These are phyloP conservation scores for Erodium moschatum DNA, from an alignment of 441 rosid genomes.

Conservation along the genomic window DNA sequence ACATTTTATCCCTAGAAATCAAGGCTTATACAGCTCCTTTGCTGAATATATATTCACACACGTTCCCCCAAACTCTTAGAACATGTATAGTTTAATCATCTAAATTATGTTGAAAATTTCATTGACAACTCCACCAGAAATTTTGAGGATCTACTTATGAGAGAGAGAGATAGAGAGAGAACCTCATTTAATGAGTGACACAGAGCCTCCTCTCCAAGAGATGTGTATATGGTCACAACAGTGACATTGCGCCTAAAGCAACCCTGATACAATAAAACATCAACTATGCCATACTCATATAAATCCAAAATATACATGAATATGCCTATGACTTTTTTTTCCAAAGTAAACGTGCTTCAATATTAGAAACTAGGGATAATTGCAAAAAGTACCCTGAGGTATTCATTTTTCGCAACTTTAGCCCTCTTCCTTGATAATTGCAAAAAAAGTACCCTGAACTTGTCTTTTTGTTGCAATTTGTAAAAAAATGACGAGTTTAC, in stretches of 20 bases:
- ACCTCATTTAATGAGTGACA: conserved; percentile 96
- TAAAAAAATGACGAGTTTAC: too few species aligned
- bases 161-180: too few species aligned
- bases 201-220: conserved; percentile 87
- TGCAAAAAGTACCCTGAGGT: too few species aligned
- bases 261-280: conserved; percentile 42
- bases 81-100: neutral
- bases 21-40: neutral
- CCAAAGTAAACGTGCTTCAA: neutral
- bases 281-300: conserved; percentile 5
- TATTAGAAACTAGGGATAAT: too few species aligned
- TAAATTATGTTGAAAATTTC: neutral
- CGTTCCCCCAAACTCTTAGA: neutral
- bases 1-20: neutral
- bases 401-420: too few species aligned
- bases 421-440: too few species aligned
- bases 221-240: conserved; percentile 87
- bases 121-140: neutral
- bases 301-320: neutral
- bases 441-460: too few species aligned
- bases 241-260: conserved; percentile 82
- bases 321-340: neutral
- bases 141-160: neutral
- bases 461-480: too few species aligned
- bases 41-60: neutral